phyloP scores from a whole-genome alignment of 1,284 basidiomycete genomes.

The Wolfiporia cocos region DNA sequence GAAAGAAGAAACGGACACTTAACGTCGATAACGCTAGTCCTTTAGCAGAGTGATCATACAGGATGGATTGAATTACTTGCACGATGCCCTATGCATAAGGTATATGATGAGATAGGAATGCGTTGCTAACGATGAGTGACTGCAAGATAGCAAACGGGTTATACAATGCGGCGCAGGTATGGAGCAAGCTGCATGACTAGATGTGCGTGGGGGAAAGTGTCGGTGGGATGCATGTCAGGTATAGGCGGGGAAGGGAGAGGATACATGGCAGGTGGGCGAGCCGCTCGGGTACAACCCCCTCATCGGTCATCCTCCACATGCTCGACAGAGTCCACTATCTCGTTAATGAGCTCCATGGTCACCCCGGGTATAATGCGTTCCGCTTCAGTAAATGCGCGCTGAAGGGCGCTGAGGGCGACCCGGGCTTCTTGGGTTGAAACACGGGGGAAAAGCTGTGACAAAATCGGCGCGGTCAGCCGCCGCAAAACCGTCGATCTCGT shows the following conservation, averaged over 20 bases:
- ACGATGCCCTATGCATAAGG: constrained; percentile 19
- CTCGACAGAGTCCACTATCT: constrained; percentile 89
- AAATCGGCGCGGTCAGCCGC: constrained; percentile 6
- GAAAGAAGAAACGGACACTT: constrained; percentile 56
- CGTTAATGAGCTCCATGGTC: constrained; percentile 76
- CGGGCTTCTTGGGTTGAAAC: constrained; percentile 86
- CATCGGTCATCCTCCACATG: constrained; percentile 67
- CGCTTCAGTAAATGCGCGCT: constrained; percentile 87
- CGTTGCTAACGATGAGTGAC: constrained; percentile 13
- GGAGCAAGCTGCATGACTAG: constrained; percentile 19
- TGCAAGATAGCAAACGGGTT: constrained; percentile 8
- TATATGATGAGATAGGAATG: constrained; percentile 21
- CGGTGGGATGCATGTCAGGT: constrained; percentile 5
- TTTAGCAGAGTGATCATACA: constrained; percentile 10
- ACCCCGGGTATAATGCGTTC: constrained; percentile 86
- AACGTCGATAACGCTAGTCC: constrained; percentile 10
- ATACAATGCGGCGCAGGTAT: constrained; percentile 18
- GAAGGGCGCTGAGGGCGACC: constrained; percentile 75
- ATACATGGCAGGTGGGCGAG: neutral
- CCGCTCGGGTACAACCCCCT: constrained; percentile 4
- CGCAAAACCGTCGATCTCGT: neutral
- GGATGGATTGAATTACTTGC: constrained; percentile 18
- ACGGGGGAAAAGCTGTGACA: constrained; percentile 74
- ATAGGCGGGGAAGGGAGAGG: constrained; percentile 7
- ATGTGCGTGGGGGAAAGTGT: constrained; percentile 10